Conservation (phyloP, 805 yeast species). For the Metschnikowia amazonensis region DNA sequence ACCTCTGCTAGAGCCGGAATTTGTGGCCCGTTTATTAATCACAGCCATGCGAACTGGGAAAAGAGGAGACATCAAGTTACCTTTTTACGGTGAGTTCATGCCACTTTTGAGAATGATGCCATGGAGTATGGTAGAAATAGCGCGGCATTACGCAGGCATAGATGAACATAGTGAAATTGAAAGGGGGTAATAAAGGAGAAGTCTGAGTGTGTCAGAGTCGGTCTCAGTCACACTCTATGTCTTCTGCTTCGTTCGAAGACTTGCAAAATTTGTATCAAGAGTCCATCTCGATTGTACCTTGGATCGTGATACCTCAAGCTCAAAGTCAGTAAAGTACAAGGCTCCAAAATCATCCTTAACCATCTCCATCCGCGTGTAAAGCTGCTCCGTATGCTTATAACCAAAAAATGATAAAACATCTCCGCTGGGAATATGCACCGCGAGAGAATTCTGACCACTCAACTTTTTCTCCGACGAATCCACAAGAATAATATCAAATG, state of each 20-base stretch:
- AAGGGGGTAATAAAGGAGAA: no score
- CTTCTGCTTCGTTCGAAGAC: slow-evolving; percentile 7
- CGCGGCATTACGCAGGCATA: slow-evolving; percentile 62
- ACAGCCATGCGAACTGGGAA: slow-evolving; percentile 56
- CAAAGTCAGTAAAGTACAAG: slow-evolving; percentile 2
- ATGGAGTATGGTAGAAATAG: slow-evolving; percentile 58
- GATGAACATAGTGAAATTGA: slow-evolving; percentile 49
- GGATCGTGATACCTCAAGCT: slow-evolving; percentile 9
- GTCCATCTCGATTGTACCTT: slow-evolving; percentile 11
- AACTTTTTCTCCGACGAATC: slow-evolving; percentile 10
- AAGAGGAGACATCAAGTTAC: slow-evolving; percentile 66
- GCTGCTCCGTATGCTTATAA: slow-evolving; percentile 16
- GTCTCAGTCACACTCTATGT: no score
- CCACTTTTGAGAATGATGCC: slow-evolving; percentile 73
- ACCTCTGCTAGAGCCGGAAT: slow-evolving; percentile 70
- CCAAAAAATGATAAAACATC: slow-evolving; percentile 14
- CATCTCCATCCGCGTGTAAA: slow-evolving; percentile 13
- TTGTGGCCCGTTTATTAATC: slow-evolving; percentile 59
- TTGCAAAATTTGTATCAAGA: slow-evolving; percentile 9
- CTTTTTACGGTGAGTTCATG: slow-evolving; percentile 70
- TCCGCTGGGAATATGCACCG: slow-evolving; percentile 10
- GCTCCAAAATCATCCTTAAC: slow-evolving; percentile 7
- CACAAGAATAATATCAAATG: slow-evolving; percentile 24
- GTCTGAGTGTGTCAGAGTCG: no score
- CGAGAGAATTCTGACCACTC: slow-evolving; percentile 5